A percentile compares a stretch with the other conserved stretches of the same genome.
Evolutionary conservation across 1,139 yeast genomes (phyloP).

Genomic region (Hemisphaericaspora xylofermentans): DNA sequence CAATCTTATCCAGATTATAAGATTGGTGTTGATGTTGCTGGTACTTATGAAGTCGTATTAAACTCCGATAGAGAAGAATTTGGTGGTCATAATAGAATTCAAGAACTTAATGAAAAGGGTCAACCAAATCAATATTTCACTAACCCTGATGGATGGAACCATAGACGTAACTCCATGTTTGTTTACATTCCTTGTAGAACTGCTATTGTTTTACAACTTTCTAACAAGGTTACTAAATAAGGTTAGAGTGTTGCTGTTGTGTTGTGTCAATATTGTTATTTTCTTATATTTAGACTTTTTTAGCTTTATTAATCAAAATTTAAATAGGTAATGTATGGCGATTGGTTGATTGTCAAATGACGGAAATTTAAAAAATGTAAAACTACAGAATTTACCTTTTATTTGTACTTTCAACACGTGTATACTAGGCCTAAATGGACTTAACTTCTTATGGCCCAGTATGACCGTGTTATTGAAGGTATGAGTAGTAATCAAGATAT

Average conservation of each 20-base stretch:
- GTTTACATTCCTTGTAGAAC: slow-evolving; percentile 84
- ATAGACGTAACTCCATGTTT: slow-evolving; percentile 71
- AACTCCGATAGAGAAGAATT: slow-evolving; percentile 68
- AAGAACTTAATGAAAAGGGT: slow-evolving; percentile 45
- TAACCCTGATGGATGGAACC: slow-evolving; percentile 75
- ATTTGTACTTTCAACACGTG: no score
- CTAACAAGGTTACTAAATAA: slow-evolving; percentile 16
- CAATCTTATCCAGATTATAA: slow-evolving; percentile 83
- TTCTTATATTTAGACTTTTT: background rate
- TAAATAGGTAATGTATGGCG: background rate
- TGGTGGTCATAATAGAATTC: slow-evolving; percentile 83
- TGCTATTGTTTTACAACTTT: slow-evolving; percentile 60
- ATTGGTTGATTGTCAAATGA: no score
- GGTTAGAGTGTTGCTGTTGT: background rate
- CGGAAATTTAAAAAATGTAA: no score
- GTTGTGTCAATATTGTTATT: no score
- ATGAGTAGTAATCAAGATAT: no score
- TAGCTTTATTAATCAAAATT: background rate
- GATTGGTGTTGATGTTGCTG: slow-evolving; percentile 81
- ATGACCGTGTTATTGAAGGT: no score
- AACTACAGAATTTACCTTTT: no score
- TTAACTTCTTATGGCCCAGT: no score
- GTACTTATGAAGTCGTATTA: slow-evolving; percentile 70
- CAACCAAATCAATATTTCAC: slow-evolving; percentile 56
- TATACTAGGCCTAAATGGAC: no score